A percentile compares a stretch with the other conserved stretches of the same genome.
Evolutionary conservation across 2,329 filamentous ascomycete genomes (phyloP).

Genomic region (Hymenoscyphus repandus): DNA sequence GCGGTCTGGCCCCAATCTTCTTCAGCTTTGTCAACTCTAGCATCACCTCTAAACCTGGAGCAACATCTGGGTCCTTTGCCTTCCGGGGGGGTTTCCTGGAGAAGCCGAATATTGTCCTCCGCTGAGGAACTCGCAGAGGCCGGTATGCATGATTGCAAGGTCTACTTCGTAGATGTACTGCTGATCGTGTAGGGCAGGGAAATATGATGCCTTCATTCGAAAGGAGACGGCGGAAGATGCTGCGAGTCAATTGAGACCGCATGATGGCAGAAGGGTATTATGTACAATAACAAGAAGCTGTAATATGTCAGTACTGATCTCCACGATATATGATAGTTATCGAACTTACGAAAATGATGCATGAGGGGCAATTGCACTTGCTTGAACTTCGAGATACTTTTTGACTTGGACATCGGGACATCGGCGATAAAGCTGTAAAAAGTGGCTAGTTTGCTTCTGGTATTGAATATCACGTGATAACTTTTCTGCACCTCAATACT

Average conservation of each 20-base stretch:
- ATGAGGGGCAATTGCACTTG: conserved; percentile 10
- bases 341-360: conserved; percentile 17
- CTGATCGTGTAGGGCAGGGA: conserved; percentile 26
- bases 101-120: conserved; percentile 58
- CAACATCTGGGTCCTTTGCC: conserved; percentile 57
- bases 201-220: conserved; percentile 40
- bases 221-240: conserved; percentile 52
- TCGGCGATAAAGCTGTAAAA: not conserved
- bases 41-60: conserved; percentile 67
- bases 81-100: conserved; percentile 54
- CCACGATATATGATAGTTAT: not conserved
- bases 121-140: conserved; percentile 27
- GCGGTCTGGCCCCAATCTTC: conserved; percentile 59
- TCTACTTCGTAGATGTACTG: conserved; percentile 25
- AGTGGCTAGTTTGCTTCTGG: no score
- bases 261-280: conserved; percentile 33
- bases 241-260: conserved; percentile 55
- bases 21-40: conserved; percentile 61
- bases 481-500: no score
- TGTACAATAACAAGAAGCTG: conserved; percentile 9
- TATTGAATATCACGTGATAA: no score
- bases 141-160: conserved; percentile 38
- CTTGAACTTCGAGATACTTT: not conserved
- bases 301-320: not conserved
- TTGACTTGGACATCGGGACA: not conserved